These are phyloP conservation scores for Zostera marina DNA, from an alignment of 116 monocot genomes.

Conservation along the genomic window DNA sequence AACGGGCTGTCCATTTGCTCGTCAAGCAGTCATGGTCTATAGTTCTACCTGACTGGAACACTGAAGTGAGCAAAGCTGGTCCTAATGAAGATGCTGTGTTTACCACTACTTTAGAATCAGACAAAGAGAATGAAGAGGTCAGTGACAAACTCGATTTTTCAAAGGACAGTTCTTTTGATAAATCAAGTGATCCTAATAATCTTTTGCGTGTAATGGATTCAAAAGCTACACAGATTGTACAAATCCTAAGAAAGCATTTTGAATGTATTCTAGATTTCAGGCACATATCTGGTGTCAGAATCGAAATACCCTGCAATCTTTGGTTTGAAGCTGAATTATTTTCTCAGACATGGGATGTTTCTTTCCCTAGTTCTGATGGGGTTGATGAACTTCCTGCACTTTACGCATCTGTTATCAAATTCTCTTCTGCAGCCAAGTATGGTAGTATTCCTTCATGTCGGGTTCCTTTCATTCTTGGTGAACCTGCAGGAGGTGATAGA, in stretches of 20 bases:
- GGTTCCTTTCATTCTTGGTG: constrained; percentile 71
- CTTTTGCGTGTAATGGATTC: constrained; percentile 48
- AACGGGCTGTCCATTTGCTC: constrained; percentile 40
- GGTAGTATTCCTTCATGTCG: constrained; percentile 58
- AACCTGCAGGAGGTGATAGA: constrained; percentile 28
- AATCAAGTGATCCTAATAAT: not conserved
- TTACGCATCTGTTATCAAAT: constrained; percentile 62
- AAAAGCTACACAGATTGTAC: constrained; percentile 40
- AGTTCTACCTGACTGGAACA: constrained; percentile 28
- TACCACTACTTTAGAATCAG: constrained; percentile 3
- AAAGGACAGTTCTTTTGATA: constrained; percentile 22
- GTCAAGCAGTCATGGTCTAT: constrained; percentile 90
- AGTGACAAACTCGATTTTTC: constrained; percentile 15
- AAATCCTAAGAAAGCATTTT: constrained; percentile 55
- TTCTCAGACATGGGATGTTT: constrained; percentile 32
- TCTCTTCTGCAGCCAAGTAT: constrained; percentile 62
- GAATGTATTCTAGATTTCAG: constrained; percentile 57
- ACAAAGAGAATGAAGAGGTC: constrained; percentile 9
- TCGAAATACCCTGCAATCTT: constrained; percentile 60
- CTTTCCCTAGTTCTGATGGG: constrained; percentile 16
- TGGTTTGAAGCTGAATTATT: constrained; percentile 59
- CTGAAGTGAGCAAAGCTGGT: constrained; percentile 14
- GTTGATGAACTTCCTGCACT: constrained; percentile 47
- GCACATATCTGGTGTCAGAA: constrained; percentile 53
- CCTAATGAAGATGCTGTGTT: constrained; percentile 18